Evolutionary conservation across 495 filamentous ascomycete species (phyloP).

Genomic region (Pseudotulostoma volvatum): DNA sequence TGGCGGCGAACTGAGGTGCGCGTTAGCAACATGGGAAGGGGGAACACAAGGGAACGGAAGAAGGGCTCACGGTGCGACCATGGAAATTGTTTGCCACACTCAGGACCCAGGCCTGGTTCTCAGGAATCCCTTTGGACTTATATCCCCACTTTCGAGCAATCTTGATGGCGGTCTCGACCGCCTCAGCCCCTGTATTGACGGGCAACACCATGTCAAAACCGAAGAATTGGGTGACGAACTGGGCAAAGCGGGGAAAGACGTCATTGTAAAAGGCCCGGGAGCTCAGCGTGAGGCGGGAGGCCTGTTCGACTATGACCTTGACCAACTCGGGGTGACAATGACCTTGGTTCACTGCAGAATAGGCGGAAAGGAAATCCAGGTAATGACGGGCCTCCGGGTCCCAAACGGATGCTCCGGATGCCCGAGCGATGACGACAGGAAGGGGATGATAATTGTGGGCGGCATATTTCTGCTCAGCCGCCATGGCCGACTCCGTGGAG

Average conservation of each 20-base stretch:
- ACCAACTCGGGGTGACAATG: conserved; percentile 96
- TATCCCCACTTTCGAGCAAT: conserved; percentile 98
- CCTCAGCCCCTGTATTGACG: conserved; percentile 98
- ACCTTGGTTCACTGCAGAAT: conserved; percentile 96
- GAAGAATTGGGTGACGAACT: conserved; percentile 76
- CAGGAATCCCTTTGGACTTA: conserved; percentile 80
- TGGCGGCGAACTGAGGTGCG: conserved; percentile 62
- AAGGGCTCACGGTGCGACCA: conserved; percentile 73
- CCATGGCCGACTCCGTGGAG: conserved; percentile 64
- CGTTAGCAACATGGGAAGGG: conserved; percentile 1
- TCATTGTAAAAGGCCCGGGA: conserved; percentile 98
- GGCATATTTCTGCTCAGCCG: conserved; percentile 65
- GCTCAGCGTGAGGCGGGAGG: conserved; percentile 76
- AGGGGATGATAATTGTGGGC: conserved; percentile 99
- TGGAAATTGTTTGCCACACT: conserved; percentile 89
- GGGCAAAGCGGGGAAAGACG: conserved; percentile 91
- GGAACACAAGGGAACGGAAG: conserved; percentile 8
- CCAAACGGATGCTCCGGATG: conserved; percentile 77
- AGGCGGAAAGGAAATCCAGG: conserved; percentile 94
- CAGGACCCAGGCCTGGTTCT: conserved; percentile 72
- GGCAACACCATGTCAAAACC: conserved; percentile 98
- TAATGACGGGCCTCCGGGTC: conserved; percentile 95
- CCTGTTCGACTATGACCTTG: conserved; percentile 78
- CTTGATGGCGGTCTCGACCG: conserved; percentile 97
- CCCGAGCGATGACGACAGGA: conserved; percentile 76